Percentiles rank a stretch among this genome's conserved stretches.
These are phyloP conservation scores for Jacaranda copaia DNA, from an alignment of 257 asterid genomes.

Conservation along the genomic window DNA sequence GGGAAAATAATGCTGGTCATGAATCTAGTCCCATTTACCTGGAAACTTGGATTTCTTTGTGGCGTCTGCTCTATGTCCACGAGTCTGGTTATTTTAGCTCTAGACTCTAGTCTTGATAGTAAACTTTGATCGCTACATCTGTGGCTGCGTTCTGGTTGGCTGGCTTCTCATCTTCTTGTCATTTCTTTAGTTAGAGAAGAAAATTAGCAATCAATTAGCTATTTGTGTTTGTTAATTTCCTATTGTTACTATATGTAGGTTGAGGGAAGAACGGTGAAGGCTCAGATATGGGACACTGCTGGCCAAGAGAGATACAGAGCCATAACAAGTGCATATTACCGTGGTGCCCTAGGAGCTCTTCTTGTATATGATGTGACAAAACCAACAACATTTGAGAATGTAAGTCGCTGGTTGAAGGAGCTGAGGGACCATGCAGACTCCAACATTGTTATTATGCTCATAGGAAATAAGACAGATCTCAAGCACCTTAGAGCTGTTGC, in stretches of 20 bases:
- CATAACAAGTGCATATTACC: constrained; percentile 94
- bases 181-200: not conserved
- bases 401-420: constrained; percentile 96
- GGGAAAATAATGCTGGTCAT: not conserved
- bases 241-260: constrained; percentile 48
- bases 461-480: constrained; percentile 89
- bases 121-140: not conserved
- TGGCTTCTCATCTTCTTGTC: not conserved
- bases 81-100: not conserved
- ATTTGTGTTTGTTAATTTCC: constrained; percentile 9
- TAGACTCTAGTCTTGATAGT: not conserved
- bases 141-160: constrained; percentile 1
- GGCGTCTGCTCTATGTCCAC: not conserved
- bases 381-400: constrained; percentile 89
- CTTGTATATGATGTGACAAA: constrained; percentile 92
- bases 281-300: constrained; percentile 99
- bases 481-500: constrained; percentile 92
- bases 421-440: constrained; percentile 94
- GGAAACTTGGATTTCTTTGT: not conserved
- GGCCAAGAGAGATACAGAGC: constrained; percentile 99
- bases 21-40: not conserved
- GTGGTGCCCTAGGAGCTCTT: constrained; percentile 96
- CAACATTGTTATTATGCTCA: constrained; percentile 88
- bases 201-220: constrained; percentile 2
- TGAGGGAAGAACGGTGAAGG: constrained; percentile 92